Evolutionary conservation across 371 early-diverging fungal genomes (phyloP).

Genomic region (Capillidium rhysosporum): DNA sequence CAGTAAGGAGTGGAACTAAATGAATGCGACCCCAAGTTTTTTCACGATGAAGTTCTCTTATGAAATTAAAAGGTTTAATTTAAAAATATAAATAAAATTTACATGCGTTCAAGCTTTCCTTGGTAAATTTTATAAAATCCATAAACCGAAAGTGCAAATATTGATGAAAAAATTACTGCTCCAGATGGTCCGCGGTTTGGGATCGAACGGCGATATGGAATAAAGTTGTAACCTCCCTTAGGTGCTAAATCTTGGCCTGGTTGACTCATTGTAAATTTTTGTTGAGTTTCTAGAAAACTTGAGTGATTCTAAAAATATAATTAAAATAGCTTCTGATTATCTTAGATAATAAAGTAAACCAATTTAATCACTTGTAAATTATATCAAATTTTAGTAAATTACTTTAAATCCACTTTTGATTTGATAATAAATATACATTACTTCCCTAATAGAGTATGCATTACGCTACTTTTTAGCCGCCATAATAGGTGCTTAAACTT

Average conservation of each 20-base stretch:
- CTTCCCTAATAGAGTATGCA: no score
- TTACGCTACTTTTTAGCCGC: no score
- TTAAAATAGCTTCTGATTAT: no score
- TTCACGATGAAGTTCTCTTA: conserved; percentile 79
- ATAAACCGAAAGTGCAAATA: conserved; percentile 25
- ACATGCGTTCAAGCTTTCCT: conserved; percentile 59
- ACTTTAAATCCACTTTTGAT: no score
- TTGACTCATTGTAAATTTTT: no score
- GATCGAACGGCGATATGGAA: conserved; percentile 70
- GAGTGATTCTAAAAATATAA: no score
- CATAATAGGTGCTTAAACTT: no score
- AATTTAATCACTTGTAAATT: no score
- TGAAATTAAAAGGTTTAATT: background rate
- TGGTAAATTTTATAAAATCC: conserved; percentile 35
- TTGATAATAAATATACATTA: no score
- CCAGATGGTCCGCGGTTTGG: conserved; percentile 80
- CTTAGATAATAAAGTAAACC: no score
- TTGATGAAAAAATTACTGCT: conserved; percentile 25
- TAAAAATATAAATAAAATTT: conserved; percentile 7
- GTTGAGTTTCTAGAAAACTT: no score
- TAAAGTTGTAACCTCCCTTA: conserved; percentile 42
- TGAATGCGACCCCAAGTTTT: conserved; percentile 85
- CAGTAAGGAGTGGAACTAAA: conserved; percentile 71
- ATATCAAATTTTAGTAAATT: no score
- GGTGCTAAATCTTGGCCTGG: conserved; percentile 69